Evolutionary conservation across 2,329 filamentous ascomycete species (phyloP), one percentile per base, ranked within the genome.

Genomic region (Tolypocladium pustulatum): DNA sequence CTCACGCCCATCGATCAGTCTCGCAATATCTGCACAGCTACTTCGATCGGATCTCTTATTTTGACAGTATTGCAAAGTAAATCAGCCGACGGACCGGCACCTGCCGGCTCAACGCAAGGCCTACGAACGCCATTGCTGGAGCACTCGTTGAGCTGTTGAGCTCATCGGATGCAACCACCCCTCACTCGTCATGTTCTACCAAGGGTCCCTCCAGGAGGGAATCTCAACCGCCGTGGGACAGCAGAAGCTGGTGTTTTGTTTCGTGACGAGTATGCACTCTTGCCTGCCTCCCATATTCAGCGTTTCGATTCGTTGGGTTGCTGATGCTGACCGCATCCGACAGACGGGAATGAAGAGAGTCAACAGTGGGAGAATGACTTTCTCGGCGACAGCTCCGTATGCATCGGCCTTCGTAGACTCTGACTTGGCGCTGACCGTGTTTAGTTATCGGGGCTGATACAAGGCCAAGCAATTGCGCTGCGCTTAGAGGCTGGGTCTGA

Each of bases 171-270:
- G 37, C 49, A 7, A 12, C 30, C 49, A 17, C 49, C 49, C 49
- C 30, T 34, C 49, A 20, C n/a, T 51, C 60, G 46, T 20, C 49
- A 92, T 96, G 87, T 97, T 96, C 73, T 92, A 91, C 71, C 68
- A 86, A 61, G 92, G 91, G 22, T 85, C 84, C 61, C 74, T 97
- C 25, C 89, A 95, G 66, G 87, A 88, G 66, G 92, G 90, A 60
- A 95, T 97, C 65, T 80, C 82, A 37, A 78, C 83, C 25, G 91
- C 92, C 15, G 80, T 97, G 8, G 81, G 84, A 61, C 79, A 92
- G 70, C 78, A 83, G 60, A 95, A 93, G 72, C 80, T 88, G 22
- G 89, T 97, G 0, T 82, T 89, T 36, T 96, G 91, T 74, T 95
- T 97, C 72, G 87, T 96, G 37, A 84, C 85, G 68, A 87, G 90